Evolutionary conservation across 139 green algal genomes (phyloP), one percentile per base, ranked within the genome.

Genomic region (Prasinococcaceae sp.): DNA sequence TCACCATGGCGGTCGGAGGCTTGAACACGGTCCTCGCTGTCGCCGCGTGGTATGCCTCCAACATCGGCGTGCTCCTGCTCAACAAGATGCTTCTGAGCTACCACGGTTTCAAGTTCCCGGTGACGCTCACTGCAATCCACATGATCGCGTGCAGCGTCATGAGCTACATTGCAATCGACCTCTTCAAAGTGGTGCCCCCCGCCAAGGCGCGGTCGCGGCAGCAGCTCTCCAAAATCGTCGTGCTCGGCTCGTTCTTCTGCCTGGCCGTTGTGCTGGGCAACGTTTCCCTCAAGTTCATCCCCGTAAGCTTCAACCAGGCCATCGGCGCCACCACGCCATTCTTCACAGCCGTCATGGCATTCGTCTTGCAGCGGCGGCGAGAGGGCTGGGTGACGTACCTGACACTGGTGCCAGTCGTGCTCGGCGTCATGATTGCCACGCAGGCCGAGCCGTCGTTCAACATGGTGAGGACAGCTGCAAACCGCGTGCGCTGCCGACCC

Each of bases 251-350:
- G 10, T 72, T 94, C 29, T 97, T 97, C 64, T 88, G 74, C 50
- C 14, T 74, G 16, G 79, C 80, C 3, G 84, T 97, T 8, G 86
- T 96, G 16, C 66, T 86, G 39, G 88, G 88, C 20, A 97, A 96
- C 53, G 60, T 85, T 0, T 84, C 70, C 1, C 66, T 97, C 9
- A 72, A 58, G n/a, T 87, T 75, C 58, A 80, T 92, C 39, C 83
- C 83, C 12, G 82, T 94, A 4, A 89, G 75, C 5, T 97, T 97
- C 75, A 94, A 84, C 61, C 88, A 97, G 66, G 85, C 83, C 1
- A 77, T 94, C 41, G 88, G 89, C 0, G 77, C 86, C 9, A 95
- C 85, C 1, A 96, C 89, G 3, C 89, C 89, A 2, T 85, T 87
- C 55, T 94, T 95, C 65, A 97, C 89, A 4, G 89, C 89, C 5